A percentile compares a stretch with the other conserved stretches of the same genome.
Evolutionary conservation across 805 yeast genomes (phyloP).

Genomic region (Komagataella pastoris): DNA sequence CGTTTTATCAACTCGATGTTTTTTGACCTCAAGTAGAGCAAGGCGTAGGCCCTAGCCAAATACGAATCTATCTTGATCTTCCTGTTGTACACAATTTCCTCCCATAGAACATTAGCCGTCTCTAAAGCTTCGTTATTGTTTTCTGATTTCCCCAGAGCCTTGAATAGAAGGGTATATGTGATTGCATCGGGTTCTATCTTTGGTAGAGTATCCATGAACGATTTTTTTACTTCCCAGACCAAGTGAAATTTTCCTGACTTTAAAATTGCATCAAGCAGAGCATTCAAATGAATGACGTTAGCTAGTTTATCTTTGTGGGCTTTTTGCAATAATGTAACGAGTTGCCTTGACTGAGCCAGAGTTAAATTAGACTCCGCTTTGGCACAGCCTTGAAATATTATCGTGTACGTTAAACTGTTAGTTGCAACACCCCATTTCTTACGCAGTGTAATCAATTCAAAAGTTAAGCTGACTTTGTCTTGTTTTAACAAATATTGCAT

Average conservation of each 20-base stretch:
- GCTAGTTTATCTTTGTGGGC: conserved; percentile 17
- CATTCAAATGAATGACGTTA: conserved; percentile 28
- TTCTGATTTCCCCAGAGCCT: neutral
- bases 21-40: neutral
- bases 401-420: conserved; percentile 33
- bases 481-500: conserved; percentile 31
- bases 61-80: neutral
- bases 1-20: neutral
- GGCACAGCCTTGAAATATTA: conserved; percentile 31
- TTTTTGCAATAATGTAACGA: conserved; percentile 18
- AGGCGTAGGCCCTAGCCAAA: neutral
- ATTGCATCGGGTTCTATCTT: conserved; percentile 17
- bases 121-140: neutral
- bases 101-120: neutral
- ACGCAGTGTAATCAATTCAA: conserved; percentile 37
- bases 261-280: conserved; percentile 29
- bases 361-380: conserved; percentile 10
- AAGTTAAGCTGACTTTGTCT: conserved; percentile 31
- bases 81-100: neutral
- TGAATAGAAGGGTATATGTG: conserved; percentile 15
- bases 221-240: conserved; percentile 25
- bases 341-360: conserved; percentile 17
- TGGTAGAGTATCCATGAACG: conserved; percentile 8
- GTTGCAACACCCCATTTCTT: conserved; percentile 48
- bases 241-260: conserved; percentile 23